Base-by-base conservation (phyloP, 2,329 filamentous ascomycete genomes). In the Diaporthe sp. region DNA sequence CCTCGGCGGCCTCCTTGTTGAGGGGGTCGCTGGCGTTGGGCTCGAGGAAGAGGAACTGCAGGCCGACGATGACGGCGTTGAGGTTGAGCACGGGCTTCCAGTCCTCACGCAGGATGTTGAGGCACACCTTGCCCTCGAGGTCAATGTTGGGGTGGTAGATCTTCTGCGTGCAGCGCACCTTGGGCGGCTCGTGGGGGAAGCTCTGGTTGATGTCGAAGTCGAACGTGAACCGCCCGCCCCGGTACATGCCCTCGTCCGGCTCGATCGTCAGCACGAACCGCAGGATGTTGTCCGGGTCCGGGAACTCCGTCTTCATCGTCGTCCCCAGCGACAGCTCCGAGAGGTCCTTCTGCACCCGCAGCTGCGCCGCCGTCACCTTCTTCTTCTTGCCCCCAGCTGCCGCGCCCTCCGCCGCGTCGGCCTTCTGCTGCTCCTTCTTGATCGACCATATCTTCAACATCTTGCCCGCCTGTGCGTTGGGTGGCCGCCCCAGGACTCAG, bases 371-470 rank as follows among this genome's bases (percentile, higher is more conserved):
- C 31, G 97, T 98, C 79, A 99, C 96, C 89, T 98, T 98, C 91
- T 98, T 98, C 91, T 98, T 98, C 88, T 95, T 98, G 73, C 92
- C 91, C 22, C 92, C 93, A 5, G 46, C 15, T 0, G 88, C 91
- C 60, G 92, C 89, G 46, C 90, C 91, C 79, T 94, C 93, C 75
- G 94, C 95, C 81, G 96, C 95, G 79, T 96, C 95, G 82, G 95
- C 96, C 86, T 97, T 94, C 87, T 98, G 95, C 89, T 98, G 95
- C 89, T 98, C 94, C 87, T 98, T 97, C 88, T 98, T 96, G 96
- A 98, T 98, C 82, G 95, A 98, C 97, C 96, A 98, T 89, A 98
- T 98, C 89, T 98, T 98, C 90, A 98, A 90, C 97, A 98, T 98
- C 83, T 88, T 96, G 87, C 79, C 81, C 78, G 76, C 76, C n/a